Conservation (phyloP, 768 basidiomycete species). For the Trametes coccinea region DNA sequence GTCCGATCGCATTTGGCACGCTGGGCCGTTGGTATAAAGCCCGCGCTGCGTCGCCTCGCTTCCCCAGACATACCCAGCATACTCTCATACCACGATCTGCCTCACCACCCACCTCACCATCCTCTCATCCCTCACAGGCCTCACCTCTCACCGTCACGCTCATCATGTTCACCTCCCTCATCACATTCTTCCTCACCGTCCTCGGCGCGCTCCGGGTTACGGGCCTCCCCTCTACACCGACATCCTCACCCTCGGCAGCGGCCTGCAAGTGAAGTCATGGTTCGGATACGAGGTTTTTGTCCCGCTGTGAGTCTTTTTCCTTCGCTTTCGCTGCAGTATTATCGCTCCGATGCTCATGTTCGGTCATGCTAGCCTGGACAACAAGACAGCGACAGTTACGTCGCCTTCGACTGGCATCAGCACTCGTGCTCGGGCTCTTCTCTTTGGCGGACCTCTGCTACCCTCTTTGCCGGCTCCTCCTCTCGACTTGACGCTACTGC, state of each 20-base stretch:
- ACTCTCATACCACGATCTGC: not conserved
- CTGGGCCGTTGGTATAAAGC: not conserved
- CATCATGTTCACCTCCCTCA: not conserved
- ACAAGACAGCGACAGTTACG: not conserved
- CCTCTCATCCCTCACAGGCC: not conserved
- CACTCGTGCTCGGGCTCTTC: not conserved
- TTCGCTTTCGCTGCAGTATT: not conserved
- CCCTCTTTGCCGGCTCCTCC: not conserved
- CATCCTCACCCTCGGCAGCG: not conserved
- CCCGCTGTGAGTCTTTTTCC: conserved; percentile 2
- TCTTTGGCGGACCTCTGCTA: not conserved
- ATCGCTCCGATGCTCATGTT: not conserved
- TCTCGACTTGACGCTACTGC: not conserved
- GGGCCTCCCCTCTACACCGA: not conserved
- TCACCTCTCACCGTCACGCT: not conserved
- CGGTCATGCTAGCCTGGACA: not conserved
- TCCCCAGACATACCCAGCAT: not conserved
- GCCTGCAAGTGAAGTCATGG: not conserved
- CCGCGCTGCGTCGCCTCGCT: not conserved
- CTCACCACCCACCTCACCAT: not conserved
- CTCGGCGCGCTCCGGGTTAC: not conserved
- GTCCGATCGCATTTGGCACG: conserved; percentile 4
- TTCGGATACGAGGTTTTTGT: not conserved
- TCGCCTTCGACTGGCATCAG: not conserved
- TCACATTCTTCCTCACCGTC: conserved; percentile 3